Evolutionary conservation across 768 basidiomycete species (phyloP).

Genomic region (Gloeophyllum trabeum): DNA sequence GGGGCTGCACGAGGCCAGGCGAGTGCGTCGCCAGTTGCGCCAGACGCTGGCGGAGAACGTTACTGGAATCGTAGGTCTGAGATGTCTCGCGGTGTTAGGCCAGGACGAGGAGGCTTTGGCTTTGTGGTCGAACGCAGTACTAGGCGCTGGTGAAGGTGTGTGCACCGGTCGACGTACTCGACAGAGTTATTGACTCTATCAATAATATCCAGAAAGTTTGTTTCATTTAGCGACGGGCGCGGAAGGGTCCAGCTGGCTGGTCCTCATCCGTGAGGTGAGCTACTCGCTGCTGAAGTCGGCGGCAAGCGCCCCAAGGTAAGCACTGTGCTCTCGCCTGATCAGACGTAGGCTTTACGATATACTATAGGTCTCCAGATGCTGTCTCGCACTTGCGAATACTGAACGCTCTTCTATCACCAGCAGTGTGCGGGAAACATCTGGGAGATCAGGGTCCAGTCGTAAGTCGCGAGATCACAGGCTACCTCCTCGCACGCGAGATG

Average conservation of each 20-base stretch:
- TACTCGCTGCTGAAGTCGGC: conserved; percentile 41
- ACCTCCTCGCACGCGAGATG: conserved; percentile 35
- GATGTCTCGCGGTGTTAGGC: conserved; percentile 57
- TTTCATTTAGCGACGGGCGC: conserved; percentile 26
- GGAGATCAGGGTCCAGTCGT: conserved; percentile 21
- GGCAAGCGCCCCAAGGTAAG: no score
- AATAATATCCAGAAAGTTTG: conserved; percentile 22
- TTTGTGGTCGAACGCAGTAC: conserved; percentile 31
- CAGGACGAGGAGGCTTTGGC: conserved; percentile 32
- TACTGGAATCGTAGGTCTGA: conserved; percentile 40
- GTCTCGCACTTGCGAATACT: conserved; percentile 39
- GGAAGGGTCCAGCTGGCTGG: conserved; percentile 42
- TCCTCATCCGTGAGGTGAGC: conserved; percentile 39
- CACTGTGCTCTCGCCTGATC: no score
- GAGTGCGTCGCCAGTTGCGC: conserved; percentile 33
- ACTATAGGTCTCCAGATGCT: conserved; percentile 38
- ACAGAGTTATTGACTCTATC: conserved; percentile 7
- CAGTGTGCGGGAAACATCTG: conserved; percentile 3
- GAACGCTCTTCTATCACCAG: conserved; percentile 28
- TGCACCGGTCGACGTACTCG: conserved; percentile 7
- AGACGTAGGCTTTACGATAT: no score
- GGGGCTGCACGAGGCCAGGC: conserved; percentile 29
- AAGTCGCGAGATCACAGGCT: conserved; percentile 24
- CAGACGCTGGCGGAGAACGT: conserved; percentile 40
- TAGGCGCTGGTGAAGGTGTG: conserved; percentile 6